phyloP scores from a whole-genome alignment of 2,329 filamentous ascomycete species.

The Neoarthrinium moseri region DNA sequence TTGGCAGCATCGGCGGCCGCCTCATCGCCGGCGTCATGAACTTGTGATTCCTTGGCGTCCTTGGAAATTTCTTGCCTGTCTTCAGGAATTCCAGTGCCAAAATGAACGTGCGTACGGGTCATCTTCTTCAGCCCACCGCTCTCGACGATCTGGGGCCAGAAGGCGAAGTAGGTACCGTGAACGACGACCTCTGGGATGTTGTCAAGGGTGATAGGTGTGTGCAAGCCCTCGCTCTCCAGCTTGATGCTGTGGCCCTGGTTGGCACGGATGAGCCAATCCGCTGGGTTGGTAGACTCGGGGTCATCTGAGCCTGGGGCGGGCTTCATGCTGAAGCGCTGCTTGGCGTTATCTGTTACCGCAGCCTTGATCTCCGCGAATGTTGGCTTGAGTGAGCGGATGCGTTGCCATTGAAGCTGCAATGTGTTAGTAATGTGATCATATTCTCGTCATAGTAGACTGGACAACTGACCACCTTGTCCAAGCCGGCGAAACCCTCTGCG shows the following conservation, averaged over 20 bases:
- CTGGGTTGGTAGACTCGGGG: constrained; percentile 43
- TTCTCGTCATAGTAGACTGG: background rate
- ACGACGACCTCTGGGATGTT: constrained; percentile 69
- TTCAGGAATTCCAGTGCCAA: constrained; percentile 70
- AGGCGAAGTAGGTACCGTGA: constrained; percentile 84
- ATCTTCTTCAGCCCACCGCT: constrained; percentile 78
- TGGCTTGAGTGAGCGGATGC: constrained; percentile 67
- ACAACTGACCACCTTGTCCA: constrained; percentile 57
- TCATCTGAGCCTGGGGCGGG: constrained; percentile 36
- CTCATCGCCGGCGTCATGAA: constrained; percentile 9
- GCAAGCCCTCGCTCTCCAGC: constrained; percentile 66
- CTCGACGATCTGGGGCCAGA: constrained; percentile 73
- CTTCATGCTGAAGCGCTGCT: constrained; percentile 85
- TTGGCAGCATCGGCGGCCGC: constrained; percentile 10
- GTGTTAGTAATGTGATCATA: constrained; percentile 4
- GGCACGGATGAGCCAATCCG: constrained; percentile 83
- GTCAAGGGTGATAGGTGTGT: constrained; percentile 64
- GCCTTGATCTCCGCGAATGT: constrained; percentile 71
- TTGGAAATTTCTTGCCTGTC: constrained; percentile 25
- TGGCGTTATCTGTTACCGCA: constrained; percentile 75
- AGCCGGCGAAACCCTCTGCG: constrained; percentile 55
- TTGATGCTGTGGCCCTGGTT: constrained; percentile 93
- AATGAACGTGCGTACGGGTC: constrained; percentile 87
- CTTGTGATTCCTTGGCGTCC: constrained; percentile 7
- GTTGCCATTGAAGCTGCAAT: constrained; percentile 49